Evolutionary conservation across 2,329 filamentous ascomycete genomes (phyloP).

Genomic region (Fusarium dimerum): DNA sequence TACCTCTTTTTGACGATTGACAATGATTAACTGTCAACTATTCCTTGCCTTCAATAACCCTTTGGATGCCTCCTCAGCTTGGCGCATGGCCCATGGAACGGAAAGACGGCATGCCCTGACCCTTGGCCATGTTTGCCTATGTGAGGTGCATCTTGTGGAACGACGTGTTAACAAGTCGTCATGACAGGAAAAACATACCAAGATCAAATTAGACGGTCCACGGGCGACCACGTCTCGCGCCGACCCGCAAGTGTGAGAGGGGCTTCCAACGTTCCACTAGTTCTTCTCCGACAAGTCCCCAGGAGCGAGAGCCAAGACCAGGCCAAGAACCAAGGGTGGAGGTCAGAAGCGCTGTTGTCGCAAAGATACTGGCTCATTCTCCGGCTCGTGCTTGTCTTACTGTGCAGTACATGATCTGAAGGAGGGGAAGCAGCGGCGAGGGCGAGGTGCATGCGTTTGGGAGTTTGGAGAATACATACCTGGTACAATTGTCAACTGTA

Average conservation of each 20-base stretch:
- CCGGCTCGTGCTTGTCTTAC: background rate
- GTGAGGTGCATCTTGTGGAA: background rate
- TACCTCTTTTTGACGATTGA: background rate
- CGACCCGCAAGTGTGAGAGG: background rate
- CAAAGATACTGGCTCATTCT: background rate
- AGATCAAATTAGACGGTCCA: background rate
- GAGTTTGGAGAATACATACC: background rate
- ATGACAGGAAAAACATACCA: background rate
- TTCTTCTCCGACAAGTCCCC: background rate
- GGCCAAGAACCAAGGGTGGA: background rate
- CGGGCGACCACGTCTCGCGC: background rate
- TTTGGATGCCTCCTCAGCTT: background rate
- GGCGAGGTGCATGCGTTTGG: background rate
- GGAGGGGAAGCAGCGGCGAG: background rate
- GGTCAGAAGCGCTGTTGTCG: background rate
- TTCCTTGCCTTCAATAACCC: background rate
- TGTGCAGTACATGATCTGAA: background rate
- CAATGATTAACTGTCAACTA: background rate
- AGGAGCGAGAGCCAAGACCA: background rate
- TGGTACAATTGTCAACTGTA: too few relatives aligned
- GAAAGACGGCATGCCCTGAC: background rate
- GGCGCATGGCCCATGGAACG: background rate
- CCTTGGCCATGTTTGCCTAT: background rate
- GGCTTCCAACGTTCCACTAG: background rate
- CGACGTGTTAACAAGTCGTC: too few relatives aligned